phyloP scores from a whole-genome alignment of 495 filamentous ascomycete species.

The Aspergillus wentii region DNA sequence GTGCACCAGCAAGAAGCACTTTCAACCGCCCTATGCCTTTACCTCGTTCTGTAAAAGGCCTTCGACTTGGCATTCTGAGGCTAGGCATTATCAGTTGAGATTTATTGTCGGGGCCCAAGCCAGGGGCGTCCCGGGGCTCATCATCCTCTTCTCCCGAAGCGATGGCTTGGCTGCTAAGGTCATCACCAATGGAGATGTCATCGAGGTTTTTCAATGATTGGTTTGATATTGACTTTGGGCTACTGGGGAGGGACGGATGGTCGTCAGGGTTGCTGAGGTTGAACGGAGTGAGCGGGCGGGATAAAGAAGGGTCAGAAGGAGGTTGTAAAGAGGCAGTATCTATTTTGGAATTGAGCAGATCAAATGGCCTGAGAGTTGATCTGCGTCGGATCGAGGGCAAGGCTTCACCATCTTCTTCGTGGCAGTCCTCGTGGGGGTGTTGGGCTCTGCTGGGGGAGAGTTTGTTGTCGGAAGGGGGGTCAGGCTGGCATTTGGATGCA shows the following conservation, averaged over 20 bases:
- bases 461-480: slow-evolving; percentile 6
- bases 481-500: slow-evolving; percentile 9
- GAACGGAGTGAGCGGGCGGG: slow-evolving; percentile 44
- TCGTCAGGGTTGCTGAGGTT: slow-evolving; percentile 36
- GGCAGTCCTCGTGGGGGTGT: slow-evolving; percentile 26
- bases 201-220: slow-evolving; percentile 45
- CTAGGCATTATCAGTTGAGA: slow-evolving; percentile 98
- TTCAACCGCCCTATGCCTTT: slow-evolving; percentile 83
- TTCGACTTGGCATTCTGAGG: slow-evolving; percentile 87
- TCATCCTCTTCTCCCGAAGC: slow-evolving; percentile 45
- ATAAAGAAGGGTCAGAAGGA: slow-evolving; percentile 21
- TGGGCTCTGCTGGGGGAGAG: slow-evolving; percentile 5
- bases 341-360: slow-evolving; percentile 11
- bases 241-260: slow-evolving; percentile 45
- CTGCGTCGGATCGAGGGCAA: slow-evolving; percentile 16
- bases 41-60: slow-evolving; percentile 86
- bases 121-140: slow-evolving; percentile 18
- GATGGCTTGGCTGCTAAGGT: slow-evolving; percentile 45
- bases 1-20: slow-evolving; percentile 77
- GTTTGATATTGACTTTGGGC: slow-evolving; percentile 46
- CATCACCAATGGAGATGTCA: slow-evolving; percentile 46
- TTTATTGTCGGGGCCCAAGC: slow-evolving; percentile 39
- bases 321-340: slow-evolving; percentile 19
- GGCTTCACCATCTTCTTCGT: slow-evolving; percentile 23
- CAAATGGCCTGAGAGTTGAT: slow-evolving; percentile 32